Conservation (phyloP, 2,329 filamentous ascomycete species). For the Xylaria sp. region DNA sequence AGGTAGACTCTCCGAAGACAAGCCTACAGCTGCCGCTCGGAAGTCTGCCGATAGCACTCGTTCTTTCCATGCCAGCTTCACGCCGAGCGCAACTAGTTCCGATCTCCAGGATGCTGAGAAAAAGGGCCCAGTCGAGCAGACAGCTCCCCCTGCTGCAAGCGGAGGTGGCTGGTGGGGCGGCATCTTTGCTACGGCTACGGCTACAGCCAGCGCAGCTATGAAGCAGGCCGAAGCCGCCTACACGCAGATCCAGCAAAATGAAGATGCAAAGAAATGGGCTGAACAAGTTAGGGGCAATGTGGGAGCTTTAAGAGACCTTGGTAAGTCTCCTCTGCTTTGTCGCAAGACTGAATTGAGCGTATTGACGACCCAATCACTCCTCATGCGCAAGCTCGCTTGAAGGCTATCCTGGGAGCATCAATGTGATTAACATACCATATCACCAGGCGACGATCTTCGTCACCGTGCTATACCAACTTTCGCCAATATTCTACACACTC, state of each 20-base stretch:
- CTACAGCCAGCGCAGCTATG: conserved; percentile 70
- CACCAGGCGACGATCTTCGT: conserved; percentile 80
- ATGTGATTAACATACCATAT: conserved; percentile 8
- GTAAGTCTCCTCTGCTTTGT: conserved; percentile 54
- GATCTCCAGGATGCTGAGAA: conserved; percentile 64
- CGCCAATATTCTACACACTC: conserved; percentile 90
- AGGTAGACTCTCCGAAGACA: conserved; percentile 70
- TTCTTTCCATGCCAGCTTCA: conserved; percentile 74
- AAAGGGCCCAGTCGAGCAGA: conserved; percentile 54
- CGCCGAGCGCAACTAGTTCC: conserved; percentile 69
- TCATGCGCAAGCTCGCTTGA: not conserved
- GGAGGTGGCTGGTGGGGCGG: conserved; percentile 90
- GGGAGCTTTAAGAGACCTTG: conserved; percentile 74
- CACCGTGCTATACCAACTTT: conserved; percentile 92
- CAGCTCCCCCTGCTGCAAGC: conserved; percentile 37
- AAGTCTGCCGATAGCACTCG: conserved; percentile 81
- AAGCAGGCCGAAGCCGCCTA: conserved; percentile 93
- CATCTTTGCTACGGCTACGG: conserved; percentile 75
- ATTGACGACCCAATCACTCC: too few species aligned
- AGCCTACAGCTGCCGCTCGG: conserved; percentile 52
- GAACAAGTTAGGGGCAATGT: conserved; percentile 93
- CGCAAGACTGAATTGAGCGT: too few species aligned
- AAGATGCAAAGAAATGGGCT: conserved; percentile 95
- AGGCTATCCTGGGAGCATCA: conserved; percentile 9
- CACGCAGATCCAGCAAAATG: conserved; percentile 93